These are phyloP conservation scores for Aschersonia sp. DNA, from an alignment of 2,329 filamentous ascomycete genomes.

Conservation along the genomic window DNA sequence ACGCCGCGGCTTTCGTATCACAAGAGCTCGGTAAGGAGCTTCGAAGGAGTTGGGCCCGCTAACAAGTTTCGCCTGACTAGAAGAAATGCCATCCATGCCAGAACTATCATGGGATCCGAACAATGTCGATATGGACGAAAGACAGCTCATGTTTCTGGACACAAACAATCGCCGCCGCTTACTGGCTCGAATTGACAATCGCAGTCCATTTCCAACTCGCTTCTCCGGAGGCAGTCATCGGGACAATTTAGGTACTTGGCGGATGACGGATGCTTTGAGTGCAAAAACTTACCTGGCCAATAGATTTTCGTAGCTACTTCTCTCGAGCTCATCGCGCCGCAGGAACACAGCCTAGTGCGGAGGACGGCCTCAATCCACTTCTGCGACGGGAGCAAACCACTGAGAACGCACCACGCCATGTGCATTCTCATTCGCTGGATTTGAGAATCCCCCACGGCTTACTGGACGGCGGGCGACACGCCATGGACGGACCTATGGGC, in stretches of 20 bases:
- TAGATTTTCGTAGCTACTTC: constrained; percentile 35
- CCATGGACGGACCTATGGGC: constrained; percentile 35
- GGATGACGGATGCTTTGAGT: not conserved
- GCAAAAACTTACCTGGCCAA: not conserved
- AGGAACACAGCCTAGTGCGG: constrained; percentile 40
- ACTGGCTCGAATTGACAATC: constrained; percentile 23
- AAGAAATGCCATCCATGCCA: constrained; percentile 23
- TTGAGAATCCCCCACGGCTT: constrained; percentile 31
- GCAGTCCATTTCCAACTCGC: constrained; percentile 44
- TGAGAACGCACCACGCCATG: constrained; percentile 32
- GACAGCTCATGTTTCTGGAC: constrained; percentile 33
- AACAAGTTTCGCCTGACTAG: constrained; percentile 1
- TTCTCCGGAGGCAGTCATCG: constrained; percentile 39
- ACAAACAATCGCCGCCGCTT: constrained; percentile 26
- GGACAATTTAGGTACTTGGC: constrained; percentile 31
- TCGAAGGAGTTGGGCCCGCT: too few relatives aligned
- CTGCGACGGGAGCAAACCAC: constrained; percentile 47
- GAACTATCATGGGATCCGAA: constrained; percentile 44
- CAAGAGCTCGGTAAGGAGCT: too few relatives aligned
- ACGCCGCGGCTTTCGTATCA: too few relatives aligned
- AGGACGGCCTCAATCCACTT: constrained; percentile 79
- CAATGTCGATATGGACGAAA: constrained; percentile 32
- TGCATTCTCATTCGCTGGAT: constrained; percentile 38
- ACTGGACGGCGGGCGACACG: constrained; percentile 22
- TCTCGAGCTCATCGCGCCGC: constrained; percentile 37